Evolutionary conservation across 2,329 filamentous ascomycete genomes (phyloP), one percentile per base, ranked within the genome.

Genomic region (Fusarium globosum): DNA sequence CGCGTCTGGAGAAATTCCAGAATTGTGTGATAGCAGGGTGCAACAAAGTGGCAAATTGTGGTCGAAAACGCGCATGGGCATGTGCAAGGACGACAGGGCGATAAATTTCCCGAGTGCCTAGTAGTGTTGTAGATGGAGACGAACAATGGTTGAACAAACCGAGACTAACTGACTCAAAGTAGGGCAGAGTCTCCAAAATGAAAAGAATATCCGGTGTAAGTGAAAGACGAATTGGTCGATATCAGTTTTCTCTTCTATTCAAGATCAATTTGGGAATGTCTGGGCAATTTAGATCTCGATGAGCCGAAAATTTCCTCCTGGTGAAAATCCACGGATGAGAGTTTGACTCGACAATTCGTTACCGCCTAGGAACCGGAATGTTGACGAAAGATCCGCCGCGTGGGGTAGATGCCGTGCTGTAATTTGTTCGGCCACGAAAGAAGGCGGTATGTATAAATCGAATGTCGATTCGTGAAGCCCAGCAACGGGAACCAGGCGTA

Each of bases 41-140:
- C 68, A 64, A 68, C 53, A 65, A 67, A 63, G 76, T 78, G 76
- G 76, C 76, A 78, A 78, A 78, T 74, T 78, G 57, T 69, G 64
- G 65, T 69, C 65, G 62, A 66, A 68, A 71, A 56, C 65, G 68
- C 58, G 69, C 61, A 69, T 72, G 75, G 69, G 67, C 76, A 73
- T 77, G 76, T 78, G 76, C 76, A 75, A 71, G 69, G 75, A 78
- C 76, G 66, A 78, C 67, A 78, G 75, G 76, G 71, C 52, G 46
- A 72, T 55, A 73, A 73, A 78, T 76, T 77, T 68, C 73, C 74
- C 74, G 71, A 73, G 59, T 57, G 46, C 60, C 57, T 45, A 65
- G 56, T 53, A 56, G 65, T 63, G 60, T 63, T 58, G 58, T 55
- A 68, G 53, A 69, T 72, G 62, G 75, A 68, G 65, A 68, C 65